Evolutionary conservation across 1,284 basidiomycete genomes (phyloP).

Genomic region (Phellopilus nigrolimitatus): DNA sequence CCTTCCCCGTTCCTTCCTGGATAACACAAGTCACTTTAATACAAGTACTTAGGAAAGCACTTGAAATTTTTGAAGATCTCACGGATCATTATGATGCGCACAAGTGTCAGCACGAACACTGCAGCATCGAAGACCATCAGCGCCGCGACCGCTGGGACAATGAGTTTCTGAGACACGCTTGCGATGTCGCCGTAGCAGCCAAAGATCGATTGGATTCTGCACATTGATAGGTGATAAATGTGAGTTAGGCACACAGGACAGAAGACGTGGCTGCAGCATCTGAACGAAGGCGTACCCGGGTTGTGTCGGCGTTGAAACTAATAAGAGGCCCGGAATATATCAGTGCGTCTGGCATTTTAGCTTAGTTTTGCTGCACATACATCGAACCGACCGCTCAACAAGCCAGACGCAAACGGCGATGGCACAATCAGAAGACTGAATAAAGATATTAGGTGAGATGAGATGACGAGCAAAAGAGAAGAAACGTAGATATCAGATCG

Average conservation of each 20-base stretch:
- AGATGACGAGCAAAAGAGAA: no score
- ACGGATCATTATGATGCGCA: slow-evolving; percentile 1
- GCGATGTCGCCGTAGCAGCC: slow-evolving; percentile 1
- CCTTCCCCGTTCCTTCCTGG: neutral
- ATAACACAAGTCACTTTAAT: neutral
- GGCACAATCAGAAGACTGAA: neutral
- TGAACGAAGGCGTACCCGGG: no score
- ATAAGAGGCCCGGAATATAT: no score
- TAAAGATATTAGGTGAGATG: no score
- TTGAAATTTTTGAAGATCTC: neutral
- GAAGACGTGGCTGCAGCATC: no score
- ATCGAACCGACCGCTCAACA: neutral
- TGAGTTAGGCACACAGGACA: no score
- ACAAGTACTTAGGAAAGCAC: neutral
- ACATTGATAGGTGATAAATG: no score
- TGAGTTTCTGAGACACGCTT: neutral
- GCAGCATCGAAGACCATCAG: slow-evolving; percentile 13
- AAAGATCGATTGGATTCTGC: neutral
- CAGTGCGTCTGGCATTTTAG: no score
- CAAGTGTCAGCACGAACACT: slow-evolving; percentile 6
- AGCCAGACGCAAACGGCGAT: neutral
- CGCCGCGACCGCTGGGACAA: slow-evolving; percentile 6
- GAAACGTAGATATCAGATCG: no score
- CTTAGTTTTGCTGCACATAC: no score
- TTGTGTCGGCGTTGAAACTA: no score